phyloP scores from a whole-genome alignment of 176 grass and related monocot species.

The Miscanthus lutarioriparius region DNA sequence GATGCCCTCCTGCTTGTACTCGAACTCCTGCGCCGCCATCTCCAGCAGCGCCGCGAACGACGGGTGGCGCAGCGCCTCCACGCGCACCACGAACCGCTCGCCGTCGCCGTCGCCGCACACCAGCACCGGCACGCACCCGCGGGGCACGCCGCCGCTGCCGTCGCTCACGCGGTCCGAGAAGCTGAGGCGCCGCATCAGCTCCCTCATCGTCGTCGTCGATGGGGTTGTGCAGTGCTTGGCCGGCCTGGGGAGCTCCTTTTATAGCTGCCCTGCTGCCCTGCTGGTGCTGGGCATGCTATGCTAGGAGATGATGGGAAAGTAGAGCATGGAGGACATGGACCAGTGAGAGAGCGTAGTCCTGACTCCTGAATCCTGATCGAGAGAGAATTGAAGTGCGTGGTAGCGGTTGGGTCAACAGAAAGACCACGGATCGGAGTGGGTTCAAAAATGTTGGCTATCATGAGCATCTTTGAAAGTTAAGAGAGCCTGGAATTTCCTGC shows the following conservation, averaged over 20 bases:
- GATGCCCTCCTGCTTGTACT: conserved; percentile 66
- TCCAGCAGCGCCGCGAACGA: conserved; percentile 57
- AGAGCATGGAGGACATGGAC: neutral
- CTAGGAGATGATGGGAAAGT: neutral
- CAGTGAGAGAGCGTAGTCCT: neutral
- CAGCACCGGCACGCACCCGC: conserved; percentile 71
- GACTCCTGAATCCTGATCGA: neutral
- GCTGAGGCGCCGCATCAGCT: conserved; percentile 53
- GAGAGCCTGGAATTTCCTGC: too few species aligned
- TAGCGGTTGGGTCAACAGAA: neutral
- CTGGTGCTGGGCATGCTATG: neutral
- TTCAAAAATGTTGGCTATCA: conserved; percentile 41
- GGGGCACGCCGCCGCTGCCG: conserved; percentile 31
- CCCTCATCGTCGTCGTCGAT: conserved; percentile 24
- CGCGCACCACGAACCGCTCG: conserved; percentile 63
- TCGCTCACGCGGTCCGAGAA: conserved; percentile 41
- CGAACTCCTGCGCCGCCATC: conserved; percentile 65
- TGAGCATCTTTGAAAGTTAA: conserved; percentile 38
- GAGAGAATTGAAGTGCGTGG: neutral
- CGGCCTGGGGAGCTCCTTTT: neutral
- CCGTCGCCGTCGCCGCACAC: conserved; percentile 37
- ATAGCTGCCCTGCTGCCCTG: neutral
- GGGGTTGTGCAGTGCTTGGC: neutral
- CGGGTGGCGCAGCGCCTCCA: conserved; percentile 62
- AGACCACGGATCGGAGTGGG: neutral